phyloP scores from a whole-genome alignment of 129 eudicot species.

The Ambrosia artemisiifolia region DNA sequence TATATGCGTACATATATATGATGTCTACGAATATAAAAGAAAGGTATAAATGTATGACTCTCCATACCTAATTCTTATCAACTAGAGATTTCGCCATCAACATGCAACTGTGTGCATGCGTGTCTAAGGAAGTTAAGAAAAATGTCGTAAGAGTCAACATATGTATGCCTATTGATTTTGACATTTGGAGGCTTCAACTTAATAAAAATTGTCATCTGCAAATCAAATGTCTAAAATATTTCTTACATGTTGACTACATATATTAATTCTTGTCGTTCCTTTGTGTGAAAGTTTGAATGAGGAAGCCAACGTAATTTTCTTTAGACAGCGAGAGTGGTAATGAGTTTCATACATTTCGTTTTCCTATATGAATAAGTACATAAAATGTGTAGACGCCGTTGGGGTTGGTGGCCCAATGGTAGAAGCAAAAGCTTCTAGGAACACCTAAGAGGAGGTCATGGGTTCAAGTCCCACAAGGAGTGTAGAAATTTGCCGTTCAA shows the following conservation, averaged over 20 bases:
- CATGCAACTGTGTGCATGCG: conserved; percentile 24
- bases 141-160: conserved; percentile 25
- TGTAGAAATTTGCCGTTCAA: no score
- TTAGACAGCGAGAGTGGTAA: background rate
- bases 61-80: conserved; percentile 19
- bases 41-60: background rate
- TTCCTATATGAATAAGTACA: background rate
- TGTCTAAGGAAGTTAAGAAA: conserved; percentile 25
- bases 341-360: background rate
- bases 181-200: conserved; percentile 4
- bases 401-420: no score
- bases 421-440: no score
- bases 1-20: background rate
- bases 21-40: background rate
- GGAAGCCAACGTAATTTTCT: background rate
- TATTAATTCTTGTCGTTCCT: background rate
- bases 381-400: background rate
- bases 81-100: conserved; percentile 24
- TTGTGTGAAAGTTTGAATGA: conserved; percentile 27
- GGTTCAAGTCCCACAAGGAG: no score
- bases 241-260: background rate
- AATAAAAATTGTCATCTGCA: background rate
- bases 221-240: background rate
- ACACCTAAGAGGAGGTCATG: no score
- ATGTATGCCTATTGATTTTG: conserved; percentile 21